Conservation (phyloP, 2,329 filamentous ascomycete genomes). For the Alternaria gansuensis region DNA sequence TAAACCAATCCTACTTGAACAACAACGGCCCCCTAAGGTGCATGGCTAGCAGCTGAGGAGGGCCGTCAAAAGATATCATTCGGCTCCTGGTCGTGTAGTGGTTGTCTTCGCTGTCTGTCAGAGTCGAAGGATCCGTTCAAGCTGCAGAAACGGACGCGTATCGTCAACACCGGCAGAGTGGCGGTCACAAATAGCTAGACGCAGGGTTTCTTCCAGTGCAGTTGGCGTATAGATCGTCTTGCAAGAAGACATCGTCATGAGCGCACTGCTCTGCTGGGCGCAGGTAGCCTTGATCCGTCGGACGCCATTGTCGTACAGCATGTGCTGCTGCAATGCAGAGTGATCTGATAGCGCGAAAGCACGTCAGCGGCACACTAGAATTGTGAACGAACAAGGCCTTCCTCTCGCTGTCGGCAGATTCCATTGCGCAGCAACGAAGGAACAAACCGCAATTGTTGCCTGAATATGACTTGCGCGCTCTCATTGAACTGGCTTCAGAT, state of each 20-base stretch:
- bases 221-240: background rate
- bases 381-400: slow-evolving; percentile 2
- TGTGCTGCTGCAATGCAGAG: slow-evolving; percentile 7
- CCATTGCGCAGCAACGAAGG: background rate
- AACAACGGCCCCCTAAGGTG: slow-evolving; percentile 3
- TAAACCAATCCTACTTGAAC: slow-evolving; percentile 15
- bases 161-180: background rate
- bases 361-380: background rate
- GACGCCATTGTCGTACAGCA: slow-evolving; percentile 5
- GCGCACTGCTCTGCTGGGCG: background rate
- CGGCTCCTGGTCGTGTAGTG: background rate
- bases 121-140: background rate
- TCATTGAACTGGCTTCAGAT: background rate
- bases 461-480: background rate
- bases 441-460: background rate
- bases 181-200: background rate
- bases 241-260: background rate
- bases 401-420: background rate
- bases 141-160: background rate
- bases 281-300: background rate
- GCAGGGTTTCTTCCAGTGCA: background rate
- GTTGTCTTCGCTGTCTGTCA: slow-evolving; percentile 8
- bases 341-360: slow-evolving; percentile 18
- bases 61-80: background rate
- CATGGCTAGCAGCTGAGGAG: background rate